phyloP scores from a whole-genome alignment of 2,329 filamentous ascomycete species.

The Colletotrichum incanum region DNA sequence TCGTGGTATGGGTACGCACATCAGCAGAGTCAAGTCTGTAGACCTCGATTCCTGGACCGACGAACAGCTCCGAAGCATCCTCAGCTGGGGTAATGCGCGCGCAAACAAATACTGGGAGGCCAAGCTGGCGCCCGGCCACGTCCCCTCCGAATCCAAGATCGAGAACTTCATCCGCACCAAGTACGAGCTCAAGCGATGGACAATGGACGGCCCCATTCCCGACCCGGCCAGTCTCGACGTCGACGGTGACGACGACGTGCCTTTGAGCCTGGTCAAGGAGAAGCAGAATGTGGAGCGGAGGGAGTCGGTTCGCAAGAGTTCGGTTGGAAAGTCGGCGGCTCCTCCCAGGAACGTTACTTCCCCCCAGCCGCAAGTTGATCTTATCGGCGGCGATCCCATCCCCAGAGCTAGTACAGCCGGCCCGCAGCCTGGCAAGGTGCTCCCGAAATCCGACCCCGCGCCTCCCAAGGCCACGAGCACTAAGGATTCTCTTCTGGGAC shows the following conservation, averaged over 20 bases:
- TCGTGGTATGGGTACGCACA: constrained; percentile 98
- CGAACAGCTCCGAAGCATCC: constrained; percentile 93
- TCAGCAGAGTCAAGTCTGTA: constrained; percentile 97
- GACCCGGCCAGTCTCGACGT: constrained; percentile 90
- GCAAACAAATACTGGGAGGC: constrained; percentile 99
- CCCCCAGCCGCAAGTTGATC: constrained; percentile 75
- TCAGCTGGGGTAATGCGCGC: constrained; percentile 95
- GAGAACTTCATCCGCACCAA: constrained; percentile 99
- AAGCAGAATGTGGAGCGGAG: constrained; percentile 76
- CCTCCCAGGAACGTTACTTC: constrained; percentile 47
- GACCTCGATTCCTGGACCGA: constrained; percentile 99
- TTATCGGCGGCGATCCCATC: constrained; percentile 84
- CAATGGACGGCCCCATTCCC: constrained; percentile 97
- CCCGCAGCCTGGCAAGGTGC: constrained; percentile 71
- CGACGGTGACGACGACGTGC: constrained; percentile 88
- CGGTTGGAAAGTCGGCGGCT: constrained; percentile 61
- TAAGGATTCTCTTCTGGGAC: constrained; percentile 90
- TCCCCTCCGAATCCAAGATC: constrained; percentile 97
- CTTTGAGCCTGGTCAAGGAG: constrained; percentile 74
- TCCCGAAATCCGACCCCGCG: constrained; percentile 75
- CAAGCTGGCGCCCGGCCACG: constrained; percentile 91
- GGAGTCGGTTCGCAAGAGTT: constrained; percentile 73
- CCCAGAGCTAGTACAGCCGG: constrained; percentile 83
- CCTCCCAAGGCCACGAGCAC: constrained; percentile 79
- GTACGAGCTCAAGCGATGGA: constrained; percentile 98